Base-by-base conservation (phyloP, 2,329 filamentous ascomycete genomes). In the Daldinia eschscholtzii region DNA sequence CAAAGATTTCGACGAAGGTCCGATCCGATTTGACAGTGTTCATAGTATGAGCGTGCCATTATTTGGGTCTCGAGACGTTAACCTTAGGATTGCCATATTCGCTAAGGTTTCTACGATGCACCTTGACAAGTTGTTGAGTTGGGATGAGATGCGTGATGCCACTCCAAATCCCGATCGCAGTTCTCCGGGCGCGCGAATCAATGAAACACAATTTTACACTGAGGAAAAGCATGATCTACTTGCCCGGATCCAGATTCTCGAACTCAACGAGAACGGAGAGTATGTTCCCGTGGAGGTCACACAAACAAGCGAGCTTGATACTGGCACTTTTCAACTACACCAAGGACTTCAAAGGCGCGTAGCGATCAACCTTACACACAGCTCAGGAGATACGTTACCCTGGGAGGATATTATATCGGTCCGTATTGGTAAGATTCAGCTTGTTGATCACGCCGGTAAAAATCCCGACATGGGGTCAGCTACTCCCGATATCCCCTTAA, bases 1-100 rank as follows among this genome's bases (percentile, higher is more conserved):
- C 71, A 91, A 87, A 70, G 93, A 93, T 63, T 99, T 99, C 75
- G 94, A 98, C 74, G 96, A 99, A 80, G 92, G 93, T 0, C 90
- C 94, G 0, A 90, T 99, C 63, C 91, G 93, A 3, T 99, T 99
- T 74, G 95, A 98, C 81, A 99, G 96, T 80, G 94, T 98, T 57
- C 96, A 99, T 83, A 97, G 93, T 80, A 97, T 99, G 93, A 97
- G 93, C 78, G 86, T 99, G 60, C 93, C 94, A 3, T 85, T 97
- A 39, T 91, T 91, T 48, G 92, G 91, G 53, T 88, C 93, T 0
- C 88, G 87, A 23, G 91, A 91, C 53, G 90, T 93, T 0, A 91
- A 89, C 26, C 81, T 99, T 61, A 89, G 96, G 61, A 92, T 97
- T 7, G 93, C 94, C 56, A 92, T 99, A 68, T 98, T 97, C 78